Evolutionary conservation across 768 basidiomycete genomes (phyloP).

Genomic region (Amanita molliuscula): DNA sequence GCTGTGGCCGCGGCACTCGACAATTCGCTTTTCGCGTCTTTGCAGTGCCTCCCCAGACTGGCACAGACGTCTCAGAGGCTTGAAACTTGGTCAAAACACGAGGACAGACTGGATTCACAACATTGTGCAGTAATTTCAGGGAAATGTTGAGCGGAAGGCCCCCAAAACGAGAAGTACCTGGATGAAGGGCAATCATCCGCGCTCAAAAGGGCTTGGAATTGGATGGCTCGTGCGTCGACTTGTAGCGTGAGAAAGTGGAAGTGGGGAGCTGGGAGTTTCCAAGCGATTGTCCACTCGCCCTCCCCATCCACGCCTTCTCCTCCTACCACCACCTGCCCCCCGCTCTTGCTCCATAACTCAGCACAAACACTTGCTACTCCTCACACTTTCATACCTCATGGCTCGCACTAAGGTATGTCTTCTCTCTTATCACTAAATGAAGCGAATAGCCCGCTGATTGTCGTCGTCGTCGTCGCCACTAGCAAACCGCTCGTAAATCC

Average conservation of each 20-base stretch:
- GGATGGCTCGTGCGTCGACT: constrained; percentile 38
- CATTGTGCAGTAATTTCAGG: constrained; percentile 11
- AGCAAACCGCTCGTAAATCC: constrained; percentile 99
- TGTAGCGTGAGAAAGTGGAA: constrained; percentile 38
- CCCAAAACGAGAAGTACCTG: constrained; percentile 20
- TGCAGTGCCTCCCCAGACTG: constrained; percentile 2
- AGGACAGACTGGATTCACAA: not conserved
- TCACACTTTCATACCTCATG: constrained; percentile 33
- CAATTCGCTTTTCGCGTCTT: not conserved
- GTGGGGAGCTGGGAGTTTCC: constrained; percentile 26
- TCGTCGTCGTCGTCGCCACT: constrained; percentile 16
- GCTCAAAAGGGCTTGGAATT: constrained; percentile 36
- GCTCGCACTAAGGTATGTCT: constrained; percentile 75
- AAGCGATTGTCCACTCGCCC: constrained; percentile 21
- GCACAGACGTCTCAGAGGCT: not conserved
- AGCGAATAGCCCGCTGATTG: constrained; percentile 13
- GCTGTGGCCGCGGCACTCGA: not conserved
- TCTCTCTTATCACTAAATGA: constrained; percentile 12
- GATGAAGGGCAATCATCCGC: constrained; percentile 35
- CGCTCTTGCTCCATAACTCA: constrained; percentile 14
- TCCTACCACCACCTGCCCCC: constrained; percentile 26
- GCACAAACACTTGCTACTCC: constrained; percentile 11
- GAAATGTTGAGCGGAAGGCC: constrained; percentile 9
- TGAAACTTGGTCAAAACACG: constrained; percentile 2
- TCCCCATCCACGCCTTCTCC: constrained; percentile 23